These are phyloP conservation scores for Houttuynia cordata DNA, from an alignment of 164 flowering plant species.

Conservation along the genomic window DNA sequence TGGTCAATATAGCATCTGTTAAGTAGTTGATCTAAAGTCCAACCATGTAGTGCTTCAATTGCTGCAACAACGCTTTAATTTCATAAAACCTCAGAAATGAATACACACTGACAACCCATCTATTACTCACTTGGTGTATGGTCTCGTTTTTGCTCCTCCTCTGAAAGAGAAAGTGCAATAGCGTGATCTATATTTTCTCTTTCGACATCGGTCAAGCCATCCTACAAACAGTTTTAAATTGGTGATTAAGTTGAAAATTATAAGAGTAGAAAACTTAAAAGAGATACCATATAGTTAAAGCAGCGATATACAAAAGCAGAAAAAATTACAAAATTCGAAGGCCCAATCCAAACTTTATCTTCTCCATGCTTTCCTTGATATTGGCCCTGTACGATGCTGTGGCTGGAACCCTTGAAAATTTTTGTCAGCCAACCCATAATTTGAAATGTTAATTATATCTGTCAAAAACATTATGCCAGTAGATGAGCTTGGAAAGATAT, in stretches of 20 bases:
- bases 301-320: slow-evolving; percentile 3
- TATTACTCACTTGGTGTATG: neutral
- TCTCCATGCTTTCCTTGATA: slow-evolving; percentile 44
- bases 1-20: neutral
- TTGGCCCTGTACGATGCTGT: slow-evolving; percentile 11
- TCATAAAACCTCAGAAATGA: neutral
- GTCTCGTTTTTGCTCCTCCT: slow-evolving; percentile 34
- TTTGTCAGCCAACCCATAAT: slow-evolving; percentile 82
- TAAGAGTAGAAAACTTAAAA: too few species aligned
- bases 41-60: neutral
- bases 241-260: too few species aligned
- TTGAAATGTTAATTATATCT: slow-evolving; percentile 22
- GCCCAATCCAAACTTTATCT: slow-evolving; percentile 30
- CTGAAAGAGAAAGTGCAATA: slow-evolving; percentile 73
- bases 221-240: slow-evolving; percentile 27
- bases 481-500: neutral
- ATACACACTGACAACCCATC: neutral
- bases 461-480: slow-evolving; percentile 19
- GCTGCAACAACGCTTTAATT: neutral
- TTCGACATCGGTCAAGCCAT: slow-evolving; percentile 44
- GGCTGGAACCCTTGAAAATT: slow-evolving; percentile 22
- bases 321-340: slow-evolving; percentile 38
- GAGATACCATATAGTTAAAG: neutral
- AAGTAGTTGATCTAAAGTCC: neutral
- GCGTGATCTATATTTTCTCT: slow-evolving; percentile 73